Evolutionary conservation across 805 yeast genomes (phyloP), one percentile per base, ranked within the genome.

Genomic region (Hanseniaspora occidentalis): DNA sequence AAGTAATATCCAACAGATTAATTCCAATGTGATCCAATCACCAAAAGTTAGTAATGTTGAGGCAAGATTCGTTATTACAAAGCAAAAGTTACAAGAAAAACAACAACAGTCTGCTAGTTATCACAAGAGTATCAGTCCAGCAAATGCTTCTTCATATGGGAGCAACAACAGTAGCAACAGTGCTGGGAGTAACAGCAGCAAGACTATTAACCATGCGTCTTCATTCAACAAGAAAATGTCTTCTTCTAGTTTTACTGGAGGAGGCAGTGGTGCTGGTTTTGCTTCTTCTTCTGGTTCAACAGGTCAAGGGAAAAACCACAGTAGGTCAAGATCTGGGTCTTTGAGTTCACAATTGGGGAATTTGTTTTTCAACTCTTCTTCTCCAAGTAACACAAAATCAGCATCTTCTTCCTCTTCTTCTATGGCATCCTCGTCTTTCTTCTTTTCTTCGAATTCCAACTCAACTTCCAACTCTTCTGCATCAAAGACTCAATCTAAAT

Each of bases 1-100:
- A 13, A 60, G 58, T 37, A 67, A 66, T 45, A 58, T 62, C 8
- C 47, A 65, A 17, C 64, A 65, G 42, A 67, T 60, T 43, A 68
- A 54, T 44, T 77, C 84, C 10, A 79, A 75, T 42, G 75, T 77
- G 44, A 75, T 82, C 42, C 77, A 76, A 40, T 79, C 88, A 0
- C 92, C 92, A 3, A 72, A 69, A 39, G 81, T 81, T 5, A 65
- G 69, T 13, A 69, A 76, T 24, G 77, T 86, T n/a, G 96, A 85
- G 54, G 82, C 94, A 13, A 69, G 95, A 34, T 85, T 86, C 54
- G 76, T 86, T 38, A 80, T 86, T 31, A 82, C 94, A 9, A 76
- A 84, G 51, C 92, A 80, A 45, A 73, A 82, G 41, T 45, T 60
- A 10, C 62, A 58, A 38, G 58, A 53, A 39, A 47, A 54, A 3